These are phyloP conservation scores for Candida argentea DNA, from an alignment of 805 yeast species.

Conservation along the genomic window DNA sequence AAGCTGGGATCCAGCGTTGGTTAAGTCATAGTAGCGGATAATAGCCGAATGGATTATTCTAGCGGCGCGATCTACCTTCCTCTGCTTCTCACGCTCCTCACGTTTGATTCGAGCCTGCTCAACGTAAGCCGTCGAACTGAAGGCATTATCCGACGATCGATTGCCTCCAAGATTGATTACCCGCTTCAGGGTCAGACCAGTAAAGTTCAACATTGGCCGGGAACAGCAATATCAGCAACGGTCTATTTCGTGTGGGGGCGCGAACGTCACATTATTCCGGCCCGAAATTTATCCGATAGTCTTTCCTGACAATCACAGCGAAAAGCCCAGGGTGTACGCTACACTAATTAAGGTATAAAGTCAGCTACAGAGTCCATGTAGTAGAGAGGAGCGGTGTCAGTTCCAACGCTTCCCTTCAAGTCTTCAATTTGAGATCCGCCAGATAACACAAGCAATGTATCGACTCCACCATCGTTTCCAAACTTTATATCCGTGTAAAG, in stretches of 20 bases:
- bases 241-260: background rate
- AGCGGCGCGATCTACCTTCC: constrained; percentile 42
- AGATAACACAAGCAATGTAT: constrained; percentile 24
- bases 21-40: constrained; percentile 29
- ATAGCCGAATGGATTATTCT: constrained; percentile 39
- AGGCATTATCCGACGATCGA: constrained; percentile 33
- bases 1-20: too few relatives aligned
- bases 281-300: too few relatives aligned
- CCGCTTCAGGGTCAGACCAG: constrained; percentile 54
- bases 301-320: too few relatives aligned
- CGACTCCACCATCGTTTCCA: constrained; percentile 28
- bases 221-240: background rate
- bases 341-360: constrained; percentile 9
- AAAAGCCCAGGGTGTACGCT: too few relatives aligned
- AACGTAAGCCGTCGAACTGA: constrained; percentile 35
- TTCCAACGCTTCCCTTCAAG: constrained; percentile 10
- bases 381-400: constrained; percentile 17
- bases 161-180: constrained; percentile 41
- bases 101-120: constrained; percentile 60
- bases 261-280: background rate
- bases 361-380: constrained; percentile 24
- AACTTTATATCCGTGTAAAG: constrained; percentile 33
- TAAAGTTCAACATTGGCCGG: constrained; percentile 42
- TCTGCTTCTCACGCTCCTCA: constrained; percentile 47
- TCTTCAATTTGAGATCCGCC: constrained; percentile 25